Evolutionary conservation across 257 asterid genomes (phyloP).

Genomic region (Solanum arcanum): DNA sequence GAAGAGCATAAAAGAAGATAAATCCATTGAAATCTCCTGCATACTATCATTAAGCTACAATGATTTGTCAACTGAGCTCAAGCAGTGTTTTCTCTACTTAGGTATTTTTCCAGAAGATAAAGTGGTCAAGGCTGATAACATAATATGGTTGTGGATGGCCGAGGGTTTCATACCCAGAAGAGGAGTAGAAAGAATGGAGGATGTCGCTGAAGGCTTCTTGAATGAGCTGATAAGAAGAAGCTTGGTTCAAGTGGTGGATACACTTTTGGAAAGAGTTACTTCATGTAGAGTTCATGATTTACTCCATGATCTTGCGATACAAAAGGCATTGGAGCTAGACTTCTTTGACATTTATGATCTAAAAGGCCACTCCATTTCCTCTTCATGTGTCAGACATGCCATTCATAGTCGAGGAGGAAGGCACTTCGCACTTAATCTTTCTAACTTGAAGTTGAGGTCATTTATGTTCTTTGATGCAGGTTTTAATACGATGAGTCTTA

Average conservation of each 20-base stretch:
- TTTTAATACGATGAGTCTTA: too few relatives aligned
- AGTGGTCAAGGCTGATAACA: too few relatives aligned
- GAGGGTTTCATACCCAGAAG: background rate
- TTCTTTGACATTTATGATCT: background rate
- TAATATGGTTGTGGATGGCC: background rate
- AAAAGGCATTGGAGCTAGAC: background rate
- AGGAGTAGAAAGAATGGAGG: background rate
- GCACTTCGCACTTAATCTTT: background rate
- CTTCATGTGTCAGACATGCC: background rate
- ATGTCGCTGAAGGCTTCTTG: background rate
- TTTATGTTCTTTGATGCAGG: background rate
- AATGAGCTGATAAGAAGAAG: background rate
- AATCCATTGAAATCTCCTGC: background rate
- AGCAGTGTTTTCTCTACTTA: background rate
- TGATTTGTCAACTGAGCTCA: background rate
- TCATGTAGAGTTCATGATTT: background rate
- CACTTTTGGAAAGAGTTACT: background rate
- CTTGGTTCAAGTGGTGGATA: background rate
- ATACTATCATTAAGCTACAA: background rate
- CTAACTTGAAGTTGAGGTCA: background rate
- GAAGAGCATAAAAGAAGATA: background rate
- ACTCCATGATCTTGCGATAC: background rate
- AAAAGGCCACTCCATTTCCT: background rate
- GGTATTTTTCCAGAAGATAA: too few relatives aligned
- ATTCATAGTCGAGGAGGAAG: background rate